phyloP scores from a whole-genome alignment of 2,329 filamentous ascomycete genomes.

The Aaosphaeria pasadenensis region DNA sequence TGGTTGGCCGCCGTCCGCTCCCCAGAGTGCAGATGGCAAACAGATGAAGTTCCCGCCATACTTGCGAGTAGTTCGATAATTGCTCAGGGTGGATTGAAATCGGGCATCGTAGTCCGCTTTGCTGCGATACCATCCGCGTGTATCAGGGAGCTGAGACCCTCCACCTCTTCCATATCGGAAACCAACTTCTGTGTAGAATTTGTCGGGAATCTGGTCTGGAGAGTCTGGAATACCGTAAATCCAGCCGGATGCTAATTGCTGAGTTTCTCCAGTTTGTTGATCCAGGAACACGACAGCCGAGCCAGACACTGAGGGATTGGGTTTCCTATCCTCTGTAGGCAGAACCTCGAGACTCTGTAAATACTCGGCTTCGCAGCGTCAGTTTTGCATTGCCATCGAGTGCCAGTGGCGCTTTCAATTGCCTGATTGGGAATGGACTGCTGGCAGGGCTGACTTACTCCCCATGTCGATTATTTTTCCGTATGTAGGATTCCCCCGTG shows the following conservation, averaged over 20 bases:
- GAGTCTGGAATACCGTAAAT: neutral
- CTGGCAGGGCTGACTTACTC: neutral
- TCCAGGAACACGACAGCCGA: neutral
- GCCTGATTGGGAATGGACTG: neutral
- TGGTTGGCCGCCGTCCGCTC: constrained; percentile 43
- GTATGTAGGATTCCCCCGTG: neutral
- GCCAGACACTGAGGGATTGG: neutral
- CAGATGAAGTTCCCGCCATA: constrained; percentile 45
- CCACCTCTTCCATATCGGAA: neutral
- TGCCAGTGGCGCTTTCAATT: too few relatives aligned
- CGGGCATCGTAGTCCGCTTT: constrained; percentile 21
- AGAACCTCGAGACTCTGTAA: neutral
- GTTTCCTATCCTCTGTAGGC: neutral
- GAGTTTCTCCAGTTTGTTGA: neutral
- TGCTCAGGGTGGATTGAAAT: constrained; percentile 44
- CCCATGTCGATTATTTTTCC: neutral
- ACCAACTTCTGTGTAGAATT: neutral
- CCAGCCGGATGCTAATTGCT: neutral
- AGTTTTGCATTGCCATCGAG: neutral
- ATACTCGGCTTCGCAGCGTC: neutral
- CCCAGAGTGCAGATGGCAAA: constrained; percentile 49
- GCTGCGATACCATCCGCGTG: neutral
- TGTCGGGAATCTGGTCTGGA: neutral
- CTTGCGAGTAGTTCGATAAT: constrained; percentile 45
- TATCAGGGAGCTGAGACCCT: neutral